Evolutionary conservation across 192 early-diverging fungal species (phyloP), one percentile per base, ranked within the genome.

Genomic region (Chytriomyces sp.): DNA sequence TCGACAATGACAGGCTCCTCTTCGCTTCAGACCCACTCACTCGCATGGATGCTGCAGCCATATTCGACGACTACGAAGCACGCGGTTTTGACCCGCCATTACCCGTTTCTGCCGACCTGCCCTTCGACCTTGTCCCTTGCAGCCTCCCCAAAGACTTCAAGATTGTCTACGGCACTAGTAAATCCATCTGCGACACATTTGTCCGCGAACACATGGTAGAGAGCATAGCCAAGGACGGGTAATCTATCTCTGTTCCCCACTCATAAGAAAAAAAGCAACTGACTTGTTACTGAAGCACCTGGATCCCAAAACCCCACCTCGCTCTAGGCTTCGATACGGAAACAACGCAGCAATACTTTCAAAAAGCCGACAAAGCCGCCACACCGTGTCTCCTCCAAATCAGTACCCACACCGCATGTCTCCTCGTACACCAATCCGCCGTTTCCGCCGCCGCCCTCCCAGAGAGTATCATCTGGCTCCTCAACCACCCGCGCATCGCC

Each of bases 251-350:
- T 3, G 28, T 0, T 56, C 12, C 10, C 30, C 55, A 10, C 19
- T 28, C 55, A 30, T 56, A 6, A 26, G 12, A 2, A 22, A 57
- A 57, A 17, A 10, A 26, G 17, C 0, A 26, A n/a, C 1, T 57
- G 17, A 25, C 38, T 62, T 4, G 8, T 19, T 3, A 62, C 30
- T 19, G 30, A 58, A 17, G n/a, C 17, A 31, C 37, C 10, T 56
- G 52, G 65, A 56, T 30, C 55, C 65, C 65, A 5, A 52, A 68
- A 44, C 39, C 37, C 14, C 52, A 68, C 54, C 7, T 55, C 22
- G 26, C 39, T 28, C 52, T 68, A 14, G 65, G 65, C 14, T 56
- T 68, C 17, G 65, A 68, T 30, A 55, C 65, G 12, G 65, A 68
- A 68, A 68, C 65, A 8, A 68, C 65, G 5, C 22, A 33, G 8